phyloP scores from a whole-genome alignment of 139 green algal genomes.

The Zygnema cylindricum region DNA sequence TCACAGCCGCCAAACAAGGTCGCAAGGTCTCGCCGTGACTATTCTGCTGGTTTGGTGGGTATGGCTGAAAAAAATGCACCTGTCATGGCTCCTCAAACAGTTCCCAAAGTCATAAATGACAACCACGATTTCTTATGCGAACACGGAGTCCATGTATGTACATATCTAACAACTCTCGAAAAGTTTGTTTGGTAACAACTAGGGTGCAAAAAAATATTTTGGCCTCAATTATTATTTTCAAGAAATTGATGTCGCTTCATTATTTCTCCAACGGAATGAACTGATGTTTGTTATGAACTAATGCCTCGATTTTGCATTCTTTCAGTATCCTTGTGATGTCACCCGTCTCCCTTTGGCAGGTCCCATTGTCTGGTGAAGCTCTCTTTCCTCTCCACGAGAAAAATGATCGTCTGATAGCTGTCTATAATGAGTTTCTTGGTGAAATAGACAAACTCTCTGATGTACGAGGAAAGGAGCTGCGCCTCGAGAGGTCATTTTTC shows the following conservation, averaged over 20 bases:
- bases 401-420: neutral
- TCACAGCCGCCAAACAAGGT: neutral
- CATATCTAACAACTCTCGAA: too few species aligned
- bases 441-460: neutral
- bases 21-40: neutral
- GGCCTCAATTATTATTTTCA: too few species aligned
- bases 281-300: neutral
- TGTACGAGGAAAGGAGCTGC: neutral
- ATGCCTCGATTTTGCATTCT: neutral
- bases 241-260: too few species aligned
- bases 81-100: neutral
- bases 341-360: neutral
- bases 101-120: too few species aligned
- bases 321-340: neutral
- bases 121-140: neutral
- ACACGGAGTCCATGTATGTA: neutral
- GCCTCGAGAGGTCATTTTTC: slow-evolving; percentile 2
- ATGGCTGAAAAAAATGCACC: neutral
- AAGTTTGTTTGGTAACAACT: too few species aligned
- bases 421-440: neutral
- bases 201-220: too few species aligned
- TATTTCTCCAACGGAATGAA: too few species aligned
- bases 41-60: neutral
- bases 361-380: slow-evolving; percentile 15
- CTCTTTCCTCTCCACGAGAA: neutral